A percentile compares a stretch with the other conserved stretches of the same genome.
Evolutionary conservation across 768 basidiomycete genomes (phyloP).

Genomic region (Pleurotus djamor): DNA sequence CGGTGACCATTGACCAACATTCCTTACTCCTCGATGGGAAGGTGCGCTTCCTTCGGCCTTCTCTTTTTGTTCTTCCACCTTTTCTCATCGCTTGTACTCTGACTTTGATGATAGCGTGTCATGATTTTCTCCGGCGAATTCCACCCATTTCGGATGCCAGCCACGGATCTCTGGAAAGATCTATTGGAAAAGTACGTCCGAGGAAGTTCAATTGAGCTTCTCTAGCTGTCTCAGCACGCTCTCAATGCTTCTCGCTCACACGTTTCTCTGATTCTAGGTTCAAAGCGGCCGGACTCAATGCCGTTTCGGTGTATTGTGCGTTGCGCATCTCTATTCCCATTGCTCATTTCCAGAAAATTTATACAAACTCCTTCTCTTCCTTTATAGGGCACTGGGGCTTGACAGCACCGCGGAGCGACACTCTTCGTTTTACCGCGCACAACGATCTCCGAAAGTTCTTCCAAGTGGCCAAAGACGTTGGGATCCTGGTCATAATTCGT

Average conservation of each 20-base stretch:
- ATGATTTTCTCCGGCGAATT: slow-evolving; percentile 68
- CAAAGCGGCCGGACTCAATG: slow-evolving; percentile 68
- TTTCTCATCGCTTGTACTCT: not conserved
- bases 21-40: slow-evolving; percentile 32
- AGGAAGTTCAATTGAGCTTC: not conserved
- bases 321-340: no score
- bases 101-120: slow-evolving; percentile 27
- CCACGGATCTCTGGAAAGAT: slow-evolving; percentile 66
- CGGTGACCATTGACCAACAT: slow-evolving; percentile 33
- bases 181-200: slow-evolving; percentile 50
- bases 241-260: no score
- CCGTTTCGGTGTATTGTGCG: slow-evolving; percentile 56
- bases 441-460: slow-evolving; percentile 58
- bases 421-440: slow-evolving; percentile 57
- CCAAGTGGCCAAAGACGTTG: slow-evolving; percentile 58
- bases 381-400: slow-evolving; percentile 61
- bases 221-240: not conserved
- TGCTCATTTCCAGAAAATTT: slow-evolving; percentile 30
- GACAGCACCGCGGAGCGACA: slow-evolving; percentile 55
- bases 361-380: slow-evolving; percentile 16
- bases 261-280: slow-evolving; percentile 14
- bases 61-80: not conserved
- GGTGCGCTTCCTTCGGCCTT: slow-evolving; percentile 11
- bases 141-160: slow-evolving; percentile 66
- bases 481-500: slow-evolving; percentile 63